Evolutionary conservation across 23 red algal genomes (phyloP).

Genomic region (Pyropia haitanensis): DNA sequence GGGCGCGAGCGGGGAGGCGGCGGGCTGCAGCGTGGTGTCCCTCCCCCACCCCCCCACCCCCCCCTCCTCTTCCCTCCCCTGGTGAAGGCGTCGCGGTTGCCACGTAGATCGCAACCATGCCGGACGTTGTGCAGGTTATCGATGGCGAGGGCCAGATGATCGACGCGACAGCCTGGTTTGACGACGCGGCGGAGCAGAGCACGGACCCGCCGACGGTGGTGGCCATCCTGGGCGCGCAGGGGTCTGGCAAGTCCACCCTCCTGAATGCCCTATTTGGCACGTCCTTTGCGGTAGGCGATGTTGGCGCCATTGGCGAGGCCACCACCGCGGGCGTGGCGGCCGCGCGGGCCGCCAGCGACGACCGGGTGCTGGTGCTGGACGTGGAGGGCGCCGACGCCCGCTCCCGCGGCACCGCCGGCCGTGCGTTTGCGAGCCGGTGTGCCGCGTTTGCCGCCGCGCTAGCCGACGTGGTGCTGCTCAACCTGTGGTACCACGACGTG

Average conservation of each 20-base stretch:
- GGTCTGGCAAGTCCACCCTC: conserved; percentile 85
- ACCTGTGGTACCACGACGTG: conserved; percentile 89
- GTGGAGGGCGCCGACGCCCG: conserved; percentile 88
- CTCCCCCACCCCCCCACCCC: too few species aligned
- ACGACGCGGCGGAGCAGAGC: conserved; percentile 59
- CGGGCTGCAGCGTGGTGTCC: too few species aligned
- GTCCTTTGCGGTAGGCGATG: conserved; percentile 49
- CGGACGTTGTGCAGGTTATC: conserved; percentile 34
- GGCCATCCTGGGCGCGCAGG: conserved; percentile 60
- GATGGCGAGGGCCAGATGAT: conserved; percentile 47
- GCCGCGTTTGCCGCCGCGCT: conserved; percentile 58
- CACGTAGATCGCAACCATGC: neutral
- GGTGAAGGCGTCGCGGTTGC: neutral
- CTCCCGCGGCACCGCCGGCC: conserved; percentile 45
- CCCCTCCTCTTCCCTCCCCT: too few species aligned
- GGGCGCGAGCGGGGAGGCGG: too few species aligned
- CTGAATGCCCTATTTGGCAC: conserved; percentile 78
- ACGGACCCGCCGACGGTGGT: conserved; percentile 63
- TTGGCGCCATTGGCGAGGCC: conserved; percentile 24
- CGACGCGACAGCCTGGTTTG: conserved; percentile 65
- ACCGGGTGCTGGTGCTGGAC: conserved; percentile 64
- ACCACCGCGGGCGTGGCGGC: conserved; percentile 71
- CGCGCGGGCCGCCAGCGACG: conserved; percentile 22
- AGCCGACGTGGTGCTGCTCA: conserved; percentile 76
- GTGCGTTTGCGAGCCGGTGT: conserved; percentile 53